Conservation (phyloP, 176 grass and related monocot species). For the Pontederia crassipes region DNA sequence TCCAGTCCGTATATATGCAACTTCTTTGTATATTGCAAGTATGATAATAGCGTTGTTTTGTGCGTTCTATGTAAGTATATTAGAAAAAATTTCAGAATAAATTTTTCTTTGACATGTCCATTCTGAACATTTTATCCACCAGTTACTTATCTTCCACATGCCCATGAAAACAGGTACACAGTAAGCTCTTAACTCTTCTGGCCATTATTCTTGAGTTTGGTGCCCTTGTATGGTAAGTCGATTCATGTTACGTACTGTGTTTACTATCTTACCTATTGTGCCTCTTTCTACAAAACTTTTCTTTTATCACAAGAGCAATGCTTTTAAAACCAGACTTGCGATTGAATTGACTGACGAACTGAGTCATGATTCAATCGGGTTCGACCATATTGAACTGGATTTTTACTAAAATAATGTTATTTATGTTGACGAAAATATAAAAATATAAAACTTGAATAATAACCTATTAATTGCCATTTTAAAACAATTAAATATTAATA, state of each 20-base stretch:
- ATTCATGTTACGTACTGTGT: conserved; percentile 2
- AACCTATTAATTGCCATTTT: no score
- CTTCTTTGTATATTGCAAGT: conserved; percentile 88
- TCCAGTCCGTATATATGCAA: conserved; percentile 96
- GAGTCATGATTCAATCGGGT: no score
- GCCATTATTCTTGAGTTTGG: conserved; percentile 90
- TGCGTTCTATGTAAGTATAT: conserved; percentile 76
- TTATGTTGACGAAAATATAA: no score
- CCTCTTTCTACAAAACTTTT: background rate
- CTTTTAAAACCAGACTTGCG: no score
- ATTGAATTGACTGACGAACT: no score
- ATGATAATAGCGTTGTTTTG: conserved; percentile 86
- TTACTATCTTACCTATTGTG: background rate
- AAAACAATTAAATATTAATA: no score
- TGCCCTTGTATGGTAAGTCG: conserved; percentile 81
- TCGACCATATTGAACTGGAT: no score
- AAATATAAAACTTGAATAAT: no score
- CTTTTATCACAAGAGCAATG: background rate
- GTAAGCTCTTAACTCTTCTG: conserved; percentile 79
- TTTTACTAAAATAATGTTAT: no score
- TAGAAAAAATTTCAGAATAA: background rate
- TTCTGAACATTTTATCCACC: conserved; percentile 13
- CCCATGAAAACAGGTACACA: conserved; percentile 50
- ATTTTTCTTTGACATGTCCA: background rate
- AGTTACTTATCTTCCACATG: conserved; percentile 3